Conservation (phyloP, 2,329 filamentous ascomycete species). For the Didymella arachidicola region DNA sequence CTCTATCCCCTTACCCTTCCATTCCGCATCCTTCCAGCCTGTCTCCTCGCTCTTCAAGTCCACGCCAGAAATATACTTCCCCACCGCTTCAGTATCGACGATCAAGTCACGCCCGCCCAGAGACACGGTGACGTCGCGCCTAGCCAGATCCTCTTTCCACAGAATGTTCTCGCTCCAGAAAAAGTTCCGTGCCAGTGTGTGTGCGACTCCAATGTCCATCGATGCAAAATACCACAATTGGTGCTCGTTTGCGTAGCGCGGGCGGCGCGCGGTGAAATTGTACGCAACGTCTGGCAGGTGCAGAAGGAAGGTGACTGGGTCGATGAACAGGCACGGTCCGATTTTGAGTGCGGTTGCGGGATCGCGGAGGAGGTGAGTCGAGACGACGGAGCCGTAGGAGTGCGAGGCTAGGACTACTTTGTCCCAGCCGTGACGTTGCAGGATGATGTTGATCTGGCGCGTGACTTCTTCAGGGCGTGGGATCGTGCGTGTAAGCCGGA, state of each 20-base stretch:
- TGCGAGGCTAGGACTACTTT: slow-evolving; percentile 69
- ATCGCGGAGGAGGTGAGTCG: slow-evolving; percentile 67
- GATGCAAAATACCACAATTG: slow-evolving; percentile 75
- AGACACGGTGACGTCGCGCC: slow-evolving; percentile 62
- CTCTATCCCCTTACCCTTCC: slow-evolving; percentile 58
- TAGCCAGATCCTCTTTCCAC: slow-evolving; percentile 70
- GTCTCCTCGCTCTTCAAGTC: slow-evolving; percentile 41
- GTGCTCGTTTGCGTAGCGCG: slow-evolving; percentile 68
- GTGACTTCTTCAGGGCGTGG: slow-evolving; percentile 63
- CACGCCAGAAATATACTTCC: slow-evolving; percentile 61
- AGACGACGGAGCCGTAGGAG: slow-evolving; percentile 69
- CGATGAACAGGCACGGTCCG: slow-evolving; percentile 61
- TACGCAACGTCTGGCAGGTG: slow-evolving; percentile 75
- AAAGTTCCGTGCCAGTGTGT: slow-evolving; percentile 70
- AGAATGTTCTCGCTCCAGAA: slow-evolving; percentile 76
- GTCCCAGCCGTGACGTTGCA: slow-evolving; percentile 65
- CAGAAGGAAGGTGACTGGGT: slow-evolving; percentile 72
- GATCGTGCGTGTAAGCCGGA: slow-evolving; percentile 65
- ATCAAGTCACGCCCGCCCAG: slow-evolving; percentile 70
- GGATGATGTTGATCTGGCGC: slow-evolving; percentile 63
- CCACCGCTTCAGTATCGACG: slow-evolving; percentile 66
- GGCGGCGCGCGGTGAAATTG: slow-evolving; percentile 63
- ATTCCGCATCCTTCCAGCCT: slow-evolving; percentile 46
- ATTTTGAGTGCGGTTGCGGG: slow-evolving; percentile 56
- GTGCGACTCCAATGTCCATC: slow-evolving; percentile 71